Conservation (phyloP, 306 rosid species). For the Fragaria iinumae region DNA sequence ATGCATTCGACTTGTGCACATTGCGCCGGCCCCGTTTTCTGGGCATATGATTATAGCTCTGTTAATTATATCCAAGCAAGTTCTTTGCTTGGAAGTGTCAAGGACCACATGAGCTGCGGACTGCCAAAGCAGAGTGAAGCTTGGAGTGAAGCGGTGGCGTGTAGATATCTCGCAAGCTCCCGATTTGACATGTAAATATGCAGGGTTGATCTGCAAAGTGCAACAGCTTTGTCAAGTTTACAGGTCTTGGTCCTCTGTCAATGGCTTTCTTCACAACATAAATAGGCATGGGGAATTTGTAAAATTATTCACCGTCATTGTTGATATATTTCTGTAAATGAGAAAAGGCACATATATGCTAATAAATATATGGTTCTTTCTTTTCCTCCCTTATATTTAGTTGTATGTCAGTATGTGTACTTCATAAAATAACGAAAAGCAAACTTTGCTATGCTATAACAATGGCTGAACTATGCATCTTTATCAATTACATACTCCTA, state of each 20-base stretch:
- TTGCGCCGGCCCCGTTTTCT: not conserved
- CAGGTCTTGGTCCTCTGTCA: not conserved
- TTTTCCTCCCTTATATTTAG: not conserved
- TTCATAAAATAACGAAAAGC: not conserved
- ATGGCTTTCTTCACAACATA: not conserved
- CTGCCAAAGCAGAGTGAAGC: constrained; percentile 15
- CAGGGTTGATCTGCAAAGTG: constrained; percentile 9
- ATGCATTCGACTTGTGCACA: constrained; percentile 8
- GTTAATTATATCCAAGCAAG: constrained; percentile 4
- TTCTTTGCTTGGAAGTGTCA: constrained; percentile 6
- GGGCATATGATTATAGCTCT: not conserved
- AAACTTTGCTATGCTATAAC: not conserved
- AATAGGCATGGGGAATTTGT: not conserved
- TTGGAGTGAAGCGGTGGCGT: not conserved
- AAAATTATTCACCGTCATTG: not conserved
- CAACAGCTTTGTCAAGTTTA: constrained; percentile 13
- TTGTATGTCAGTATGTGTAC: not conserved
- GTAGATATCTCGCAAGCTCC: constrained; percentile 17
- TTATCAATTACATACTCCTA: no score
- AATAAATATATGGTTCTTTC: not conserved
- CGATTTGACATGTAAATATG: constrained; percentile 16
- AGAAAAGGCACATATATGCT: not conserved
- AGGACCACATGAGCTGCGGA: constrained; percentile 16
- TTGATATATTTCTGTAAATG: constrained; percentile 10
- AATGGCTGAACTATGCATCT: not conserved